Percentiles rank a stretch among this genome's conserved stretches.
Evolutionary conservation across 2,329 filamentous ascomycete genomes (phyloP).

Genomic region (Pochonia chlamydosporia): DNA sequence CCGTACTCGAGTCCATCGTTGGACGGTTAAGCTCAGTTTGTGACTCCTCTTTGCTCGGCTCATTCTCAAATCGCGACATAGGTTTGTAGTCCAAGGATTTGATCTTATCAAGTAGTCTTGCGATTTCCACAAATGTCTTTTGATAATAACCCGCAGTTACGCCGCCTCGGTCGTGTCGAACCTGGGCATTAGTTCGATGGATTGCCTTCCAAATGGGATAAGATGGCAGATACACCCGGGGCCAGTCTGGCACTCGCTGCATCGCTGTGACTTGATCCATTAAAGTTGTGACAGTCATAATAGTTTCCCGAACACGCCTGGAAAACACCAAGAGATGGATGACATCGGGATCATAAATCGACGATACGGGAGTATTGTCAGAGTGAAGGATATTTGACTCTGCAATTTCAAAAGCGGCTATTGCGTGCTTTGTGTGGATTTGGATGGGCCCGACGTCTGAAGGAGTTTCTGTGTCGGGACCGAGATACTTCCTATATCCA

Average conservation of each 20-base stretch:
- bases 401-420: slow-evolving; percentile 39
- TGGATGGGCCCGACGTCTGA: slow-evolving; percentile 35
- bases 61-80: background rate
- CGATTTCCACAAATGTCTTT: slow-evolving; percentile 38
- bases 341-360: slow-evolving; percentile 41
- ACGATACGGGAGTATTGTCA: slow-evolving; percentile 36
- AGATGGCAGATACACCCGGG: slow-evolving; percentile 41
- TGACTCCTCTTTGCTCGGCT: background rate
- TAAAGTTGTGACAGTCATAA: slow-evolving; percentile 40
- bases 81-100: slow-evolving; percentile 28
- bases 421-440: slow-evolving; percentile 33
- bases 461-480: slow-evolving; percentile 34
- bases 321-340: slow-evolving; percentile 50
- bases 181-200: slow-evolving; percentile 49
- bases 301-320: slow-evolving; percentile 47
- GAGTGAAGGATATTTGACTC: slow-evolving; percentile 42
- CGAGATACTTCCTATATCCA: slow-evolving; percentile 41
- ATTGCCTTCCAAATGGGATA: slow-evolving; percentile 49
- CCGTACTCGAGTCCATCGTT: background rate
- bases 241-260: slow-evolving; percentile 33
- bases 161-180: slow-evolving; percentile 53
- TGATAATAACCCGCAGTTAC: slow-evolving; percentile 48
- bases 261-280: slow-evolving; percentile 42
- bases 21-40: background rate
- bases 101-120: slow-evolving; percentile 35